These are phyloP conservation scores for Fomitopsis betulina DNA, from an alignment of 1,284 basidiomycete genomes.

Conservation along the genomic window DNA sequence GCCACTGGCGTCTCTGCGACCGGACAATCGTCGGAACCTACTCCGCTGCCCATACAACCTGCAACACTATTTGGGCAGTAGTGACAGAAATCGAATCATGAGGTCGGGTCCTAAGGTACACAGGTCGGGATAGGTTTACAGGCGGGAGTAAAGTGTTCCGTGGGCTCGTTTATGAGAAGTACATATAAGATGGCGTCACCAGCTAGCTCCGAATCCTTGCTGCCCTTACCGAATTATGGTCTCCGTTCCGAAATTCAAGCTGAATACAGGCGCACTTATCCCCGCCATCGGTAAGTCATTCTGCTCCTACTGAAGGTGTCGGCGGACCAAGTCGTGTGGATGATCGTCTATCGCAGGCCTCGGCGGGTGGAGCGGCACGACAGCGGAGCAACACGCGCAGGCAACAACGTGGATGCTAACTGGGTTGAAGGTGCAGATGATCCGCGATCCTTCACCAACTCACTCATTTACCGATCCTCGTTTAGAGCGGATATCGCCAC, in stretches of 20 bases:
- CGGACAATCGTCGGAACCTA: background rate
- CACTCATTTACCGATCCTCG: background rate
- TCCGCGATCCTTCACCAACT: background rate
- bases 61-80: background rate
- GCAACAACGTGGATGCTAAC: slow-evolving; percentile 21
- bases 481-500: slow-evolving; percentile 25
- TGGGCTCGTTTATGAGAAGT: background rate
- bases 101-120: background rate
- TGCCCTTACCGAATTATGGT: slow-evolving; percentile 13
- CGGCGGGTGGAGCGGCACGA: slow-evolving; percentile 26
- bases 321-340: background rate
- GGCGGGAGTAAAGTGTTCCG: background rate
- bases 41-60: no score
- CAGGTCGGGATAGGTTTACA: background rate
- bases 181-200: background rate
- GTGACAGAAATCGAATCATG: background rate
- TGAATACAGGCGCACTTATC: slow-evolving; percentile 25
- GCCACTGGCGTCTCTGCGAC: background rate
- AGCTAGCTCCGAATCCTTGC: background rate
- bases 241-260: slow-evolving; percentile 22
- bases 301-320: background rate
- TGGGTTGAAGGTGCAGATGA: slow-evolving; percentile 21
- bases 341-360: slow-evolving; percentile 15
- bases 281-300: slow-evolving; percentile 23
- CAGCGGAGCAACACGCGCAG: slow-evolving; percentile 18